Base-by-base conservation (phyloP, 805 yeast species). In the Pichia gijzeniarum region DNA sequence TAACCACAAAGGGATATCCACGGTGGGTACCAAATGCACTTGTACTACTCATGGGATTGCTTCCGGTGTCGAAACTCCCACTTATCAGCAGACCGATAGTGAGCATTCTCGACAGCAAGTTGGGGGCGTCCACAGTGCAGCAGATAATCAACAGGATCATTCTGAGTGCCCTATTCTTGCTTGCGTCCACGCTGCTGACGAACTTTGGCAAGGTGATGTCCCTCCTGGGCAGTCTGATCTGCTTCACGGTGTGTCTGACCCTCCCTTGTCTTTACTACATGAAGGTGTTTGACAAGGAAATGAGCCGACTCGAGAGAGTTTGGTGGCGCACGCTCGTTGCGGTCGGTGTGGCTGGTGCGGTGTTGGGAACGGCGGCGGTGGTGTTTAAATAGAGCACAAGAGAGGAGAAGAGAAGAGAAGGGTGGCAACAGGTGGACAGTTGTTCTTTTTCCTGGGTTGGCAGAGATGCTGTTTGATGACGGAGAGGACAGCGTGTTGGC, bases 11-110 rank as follows among this genome's bases (percentile, higher is more conserved):
- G 13, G 74, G 77, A 3, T 76, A 74, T 52, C 81, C 82, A 0
- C 10, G 48, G 2, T 72, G 73, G 71, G 62, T 72, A 5, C 65
- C 70, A 38, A 71, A 72, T 1, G 44, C 74, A 21, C 69, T 89
- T 38, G 80, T 89, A 39, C 71, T 74, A 0, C 65, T 85, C 35
- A 83, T 88, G 74, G 85, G 95, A n/a, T 53, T 87, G 6, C 76
- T 89, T 20, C 95, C 96, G 1, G 62, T 88, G 27, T 86, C 96
- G 2, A 89, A 89, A 57, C 74, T 88, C 1, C 95, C 96, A 0
- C 70, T 88, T 35, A 82, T 82, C 53, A 85, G 90, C 12, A 78
- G 88, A 56, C 96, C 96, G 0, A 79, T 89, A 25, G 76, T 85
- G 28, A 72, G 90, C 1, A 79, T 88, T 1, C 57, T 84, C 33